Evolutionary conservation across 331 rosid genomes (phyloP), one percentile per base, ranked within the genome.

Genomic region (Ulmus americana): DNA sequence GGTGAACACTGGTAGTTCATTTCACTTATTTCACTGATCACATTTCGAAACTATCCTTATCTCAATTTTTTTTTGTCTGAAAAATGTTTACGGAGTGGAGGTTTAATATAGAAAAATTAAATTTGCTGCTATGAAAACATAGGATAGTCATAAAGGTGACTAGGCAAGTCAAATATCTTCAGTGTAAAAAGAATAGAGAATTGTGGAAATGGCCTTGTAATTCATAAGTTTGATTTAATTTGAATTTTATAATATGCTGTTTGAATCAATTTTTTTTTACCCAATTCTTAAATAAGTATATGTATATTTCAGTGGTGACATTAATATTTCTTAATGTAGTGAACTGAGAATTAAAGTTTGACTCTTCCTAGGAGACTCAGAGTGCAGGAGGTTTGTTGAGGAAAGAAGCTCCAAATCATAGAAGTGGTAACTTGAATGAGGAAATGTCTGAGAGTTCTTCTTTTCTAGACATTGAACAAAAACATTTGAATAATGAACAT

Each of bases 361-460:
- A 71, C 81, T 82, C 70, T 59, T 75, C 78, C 74, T 71, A 86
- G 95, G 95, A 77, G 78, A 85, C 83, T 63, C 87, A 75, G 77
- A 86, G 79, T 76, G 69, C 76, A 1, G 87, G 88, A 47, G 79
- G 84, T 68, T 67, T 80, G 78, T 47, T 61, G 43, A 79, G 65
- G 72, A 82, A 71, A 72, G 85, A 73, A 61, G 80, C 61, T 71
- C 70, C 75, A 45, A 67, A 56, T 73, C 67, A 62, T 59, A 77
- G 70, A 75, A 76, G 79, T 55, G 76, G 82, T 64, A 85, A 70
- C 64, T 52, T 82, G 38, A 89, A 81, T 75, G 95, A 89, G 77
- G 91, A 77, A 71, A 82, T 80, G 82, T 86, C 86, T 3, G 90
- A 87, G 79, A 82, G 77, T 74, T 90, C 88, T 71, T 82, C 82